Percentiles rank a stretch among this genome's conserved stretches.
Conservation (phyloP, 2,329 filamentous ascomycete species). For the Fusarium kyushuense region DNA sequence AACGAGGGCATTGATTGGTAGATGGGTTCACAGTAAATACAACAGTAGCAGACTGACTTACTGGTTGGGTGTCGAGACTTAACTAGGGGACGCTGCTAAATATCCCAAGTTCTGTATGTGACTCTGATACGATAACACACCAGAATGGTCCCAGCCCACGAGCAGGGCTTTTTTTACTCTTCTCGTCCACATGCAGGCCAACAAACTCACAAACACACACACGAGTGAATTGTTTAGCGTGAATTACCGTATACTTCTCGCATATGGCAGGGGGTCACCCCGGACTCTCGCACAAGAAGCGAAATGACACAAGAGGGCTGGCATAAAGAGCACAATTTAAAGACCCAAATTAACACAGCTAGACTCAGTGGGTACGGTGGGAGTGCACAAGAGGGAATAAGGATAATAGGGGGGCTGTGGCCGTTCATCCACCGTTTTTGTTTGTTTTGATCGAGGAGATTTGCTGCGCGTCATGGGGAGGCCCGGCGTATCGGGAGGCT, state of each 20-base stretch:
- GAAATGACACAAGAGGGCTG: conserved; percentile 48
- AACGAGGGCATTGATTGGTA: conserved; percentile 41
- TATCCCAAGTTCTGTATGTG: conserved; percentile 27
- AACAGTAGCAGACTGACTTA: not conserved
- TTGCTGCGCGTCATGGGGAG: conserved; percentile 46
- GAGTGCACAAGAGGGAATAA: conserved; percentile 28
- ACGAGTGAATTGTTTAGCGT: conserved; percentile 25
- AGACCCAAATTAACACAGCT: conserved; percentile 43
- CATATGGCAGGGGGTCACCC: conserved; percentile 42
- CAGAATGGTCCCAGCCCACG: conserved; percentile 1
- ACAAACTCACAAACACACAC: conserved; percentile 24
- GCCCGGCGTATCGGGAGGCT: conserved; percentile 37
- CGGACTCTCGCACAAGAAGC: conserved; percentile 49
- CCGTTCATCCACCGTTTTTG: conserved; percentile 40
- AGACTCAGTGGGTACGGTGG: conserved; percentile 36
- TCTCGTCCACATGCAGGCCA: conserved; percentile 19
- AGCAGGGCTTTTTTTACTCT: conserved; percentile 31
- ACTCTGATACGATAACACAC: conserved; percentile 15
- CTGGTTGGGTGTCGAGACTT: conserved; percentile 4
- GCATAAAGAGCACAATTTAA: conserved; percentile 50
- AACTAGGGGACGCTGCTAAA: conserved; percentile 25
- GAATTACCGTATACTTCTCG: conserved; percentile 19
- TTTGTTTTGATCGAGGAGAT: conserved; percentile 51
- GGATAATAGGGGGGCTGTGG: conserved; percentile 32
- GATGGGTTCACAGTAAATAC: conserved; percentile 7